Percentiles rank a stretch among this genome's conserved stretches.
phyloP scores from a whole-genome alignment of 495 filamentous ascomycete genomes.

The Aspergillus coremiiformis region DNA sequence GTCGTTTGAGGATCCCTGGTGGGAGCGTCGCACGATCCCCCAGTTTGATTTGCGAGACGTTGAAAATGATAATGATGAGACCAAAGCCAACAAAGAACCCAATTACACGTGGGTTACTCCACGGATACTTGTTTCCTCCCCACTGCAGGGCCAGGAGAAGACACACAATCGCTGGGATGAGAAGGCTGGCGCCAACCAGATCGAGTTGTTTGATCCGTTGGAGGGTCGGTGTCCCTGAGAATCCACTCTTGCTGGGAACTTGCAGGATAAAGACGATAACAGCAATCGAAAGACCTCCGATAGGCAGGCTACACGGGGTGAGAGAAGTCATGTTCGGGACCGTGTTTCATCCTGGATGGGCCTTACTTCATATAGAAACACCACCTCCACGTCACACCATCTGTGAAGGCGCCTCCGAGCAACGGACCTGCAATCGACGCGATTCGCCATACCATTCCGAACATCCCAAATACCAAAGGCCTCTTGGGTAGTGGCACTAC shows the following conservation, averaged over 20 bases:
- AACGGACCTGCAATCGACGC: constrained; percentile 62
- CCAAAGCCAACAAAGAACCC: constrained; percentile 30
- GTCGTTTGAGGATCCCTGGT: constrained; percentile 15
- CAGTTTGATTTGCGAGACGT: not conserved
- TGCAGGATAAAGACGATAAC: constrained; percentile 48
- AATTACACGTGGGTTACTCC: constrained; percentile 28
- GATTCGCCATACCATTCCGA: constrained; percentile 66
- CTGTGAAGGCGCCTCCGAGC: constrained; percentile 50
- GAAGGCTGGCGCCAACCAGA: constrained; percentile 26
- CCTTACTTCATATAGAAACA: constrained; percentile 67
- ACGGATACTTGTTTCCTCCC: constrained; percentile 33
- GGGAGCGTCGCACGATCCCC: constrained; percentile 2
- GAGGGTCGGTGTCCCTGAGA: constrained; percentile 13
- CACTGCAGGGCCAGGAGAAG: constrained; percentile 38
- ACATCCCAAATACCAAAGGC: constrained; percentile 59
- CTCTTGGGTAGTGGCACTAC: constrained; percentile 51
- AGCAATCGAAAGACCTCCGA: constrained; percentile 50
- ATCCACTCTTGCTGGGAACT: constrained; percentile 15
- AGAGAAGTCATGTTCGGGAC: not conserved
- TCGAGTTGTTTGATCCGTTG: constrained; percentile 27
- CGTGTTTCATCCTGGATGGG: not conserved
- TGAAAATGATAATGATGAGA: constrained; percentile 28
- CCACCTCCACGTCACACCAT: constrained; percentile 68
- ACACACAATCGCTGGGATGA: constrained; percentile 33
- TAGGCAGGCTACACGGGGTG: constrained; percentile 35